Conservation (phyloP, 768 basidiomycete genomes). For the Amanita subjunquillea region DNA sequence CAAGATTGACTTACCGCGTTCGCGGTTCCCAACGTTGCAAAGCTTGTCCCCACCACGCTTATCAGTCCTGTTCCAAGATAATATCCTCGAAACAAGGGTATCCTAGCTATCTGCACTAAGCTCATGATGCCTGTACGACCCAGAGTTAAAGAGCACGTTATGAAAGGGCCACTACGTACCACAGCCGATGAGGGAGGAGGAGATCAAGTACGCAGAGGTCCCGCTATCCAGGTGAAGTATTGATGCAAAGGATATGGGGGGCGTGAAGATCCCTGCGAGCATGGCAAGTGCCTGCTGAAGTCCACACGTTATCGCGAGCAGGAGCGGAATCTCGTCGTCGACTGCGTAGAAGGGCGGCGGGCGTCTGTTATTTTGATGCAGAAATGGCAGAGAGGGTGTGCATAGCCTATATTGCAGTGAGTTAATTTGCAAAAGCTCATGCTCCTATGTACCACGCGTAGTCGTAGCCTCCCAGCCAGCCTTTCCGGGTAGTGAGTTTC, state of each 20-base stretch:
- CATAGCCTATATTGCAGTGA: slow-evolving; percentile 37
- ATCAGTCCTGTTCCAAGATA: slow-evolving; percentile 75
- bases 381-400: slow-evolving; percentile 55
- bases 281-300: slow-evolving; percentile 73
- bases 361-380: slow-evolving; percentile 21
- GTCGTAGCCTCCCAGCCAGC: slow-evolving; percentile 83
- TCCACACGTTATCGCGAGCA: slow-evolving; percentile 65
- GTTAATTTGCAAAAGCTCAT: not conserved
- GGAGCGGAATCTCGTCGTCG: slow-evolving; percentile 59
- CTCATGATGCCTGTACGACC: slow-evolving; percentile 52
- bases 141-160: not conserved
- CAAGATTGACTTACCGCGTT: slow-evolving; percentile 36
- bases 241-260: slow-evolving; percentile 71
- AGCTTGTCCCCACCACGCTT: slow-evolving; percentile 81
- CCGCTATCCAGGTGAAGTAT: slow-evolving; percentile 45
- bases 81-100: slow-evolving; percentile 50
- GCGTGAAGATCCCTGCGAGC: slow-evolving; percentile 76
- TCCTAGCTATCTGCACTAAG: slow-evolving; percentile 68
- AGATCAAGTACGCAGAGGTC: slow-evolving; percentile 70
- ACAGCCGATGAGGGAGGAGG: slow-evolving; percentile 68
- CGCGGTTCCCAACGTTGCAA: slow-evolving; percentile 68
- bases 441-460: slow-evolving; percentile 38
- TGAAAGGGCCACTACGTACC: slow-evolving; percentile 31
- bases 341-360: slow-evolving; percentile 69
- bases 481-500: slow-evolving; percentile 36